Evolutionary conservation across 768 basidiomycete species (phyloP).

Genomic region (Boletales sp.): DNA sequence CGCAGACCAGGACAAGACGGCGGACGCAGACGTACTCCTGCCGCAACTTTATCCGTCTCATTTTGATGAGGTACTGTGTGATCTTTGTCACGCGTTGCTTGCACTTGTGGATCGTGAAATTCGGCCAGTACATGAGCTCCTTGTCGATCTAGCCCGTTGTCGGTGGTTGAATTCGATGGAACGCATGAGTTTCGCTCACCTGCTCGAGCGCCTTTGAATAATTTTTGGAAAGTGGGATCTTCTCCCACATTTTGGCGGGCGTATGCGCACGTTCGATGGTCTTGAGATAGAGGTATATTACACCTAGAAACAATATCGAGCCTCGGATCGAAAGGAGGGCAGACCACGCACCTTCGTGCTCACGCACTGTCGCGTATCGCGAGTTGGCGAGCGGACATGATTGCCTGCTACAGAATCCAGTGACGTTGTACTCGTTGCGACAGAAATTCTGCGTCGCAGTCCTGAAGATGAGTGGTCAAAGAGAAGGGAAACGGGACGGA

Average conservation of each 20-base stretch:
- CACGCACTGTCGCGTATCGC: constrained; percentile 95
- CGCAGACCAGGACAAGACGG: neutral
- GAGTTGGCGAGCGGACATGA: constrained; percentile 99
- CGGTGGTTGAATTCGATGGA: neutral
- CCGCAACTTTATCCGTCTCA: constrained; percentile 84
- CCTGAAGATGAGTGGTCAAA: constrained; percentile 38
- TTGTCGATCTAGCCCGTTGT: constrained; percentile 70
- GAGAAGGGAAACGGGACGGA: constrained; percentile 1
- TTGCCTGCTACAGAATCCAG: constrained; percentile 90
- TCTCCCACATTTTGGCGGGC: constrained; percentile 98
- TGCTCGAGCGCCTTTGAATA: constrained; percentile 95
- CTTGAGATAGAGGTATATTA: constrained; percentile 92
- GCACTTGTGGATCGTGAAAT: constrained; percentile 97
- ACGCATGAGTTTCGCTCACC: constrained; percentile 40
- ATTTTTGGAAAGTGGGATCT: constrained; percentile 87
- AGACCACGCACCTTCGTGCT: constrained; percentile 74
- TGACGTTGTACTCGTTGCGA: constrained; percentile 97
- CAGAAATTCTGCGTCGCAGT: constrained; percentile 97
- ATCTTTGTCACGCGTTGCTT: constrained; percentile 99
- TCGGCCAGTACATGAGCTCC: constrained; percentile 97
- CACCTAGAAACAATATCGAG: constrained; percentile 43
- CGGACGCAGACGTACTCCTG: constrained; percentile 60
- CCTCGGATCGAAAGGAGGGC: neutral
- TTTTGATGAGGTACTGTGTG: constrained; percentile 98
- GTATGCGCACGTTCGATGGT: constrained; percentile 97